These are phyloP conservation scores for Stylonectria norvegica DNA, from an alignment of 2,329 filamentous ascomycete genomes.

Conservation along the genomic window DNA sequence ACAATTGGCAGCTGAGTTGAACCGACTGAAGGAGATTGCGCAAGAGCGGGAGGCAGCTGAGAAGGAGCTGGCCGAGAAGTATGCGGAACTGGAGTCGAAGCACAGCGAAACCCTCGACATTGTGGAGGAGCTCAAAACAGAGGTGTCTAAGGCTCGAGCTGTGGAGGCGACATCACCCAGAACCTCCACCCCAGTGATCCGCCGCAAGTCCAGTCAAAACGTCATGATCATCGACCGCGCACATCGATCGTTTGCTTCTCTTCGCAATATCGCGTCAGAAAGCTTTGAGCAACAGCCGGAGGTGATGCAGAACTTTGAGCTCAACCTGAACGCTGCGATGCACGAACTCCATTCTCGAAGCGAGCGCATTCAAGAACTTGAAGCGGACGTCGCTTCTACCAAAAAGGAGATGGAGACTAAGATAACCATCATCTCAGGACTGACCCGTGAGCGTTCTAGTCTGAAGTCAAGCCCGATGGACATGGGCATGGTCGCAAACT, in stretches of 20 bases:
- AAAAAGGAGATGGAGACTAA: conserved; percentile 98
- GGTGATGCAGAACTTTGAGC: conserved; percentile 85
- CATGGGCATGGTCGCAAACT: conserved; percentile 81
- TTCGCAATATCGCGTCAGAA: conserved; percentile 83
- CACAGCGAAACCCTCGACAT: conserved; percentile 80
- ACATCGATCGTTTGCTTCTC: conserved; percentile 82
- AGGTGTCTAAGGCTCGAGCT: conserved; percentile 73
- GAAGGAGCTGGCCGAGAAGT: conserved; percentile 69
- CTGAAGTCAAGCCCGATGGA: conserved; percentile 82
- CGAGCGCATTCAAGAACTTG: conserved; percentile 85
- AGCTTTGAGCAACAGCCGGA: conserved; percentile 81
- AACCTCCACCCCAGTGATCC: conserved; percentile 72
- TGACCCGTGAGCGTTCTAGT: conserved; percentile 89
- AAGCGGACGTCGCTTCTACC: conserved; percentile 75
- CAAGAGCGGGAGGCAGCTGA: conserved; percentile 75
- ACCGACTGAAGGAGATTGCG: conserved; percentile 66
- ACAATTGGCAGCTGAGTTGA: conserved; percentile 61
- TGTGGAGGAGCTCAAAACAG: conserved; percentile 86
- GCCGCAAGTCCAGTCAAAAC: conserved; percentile 89
- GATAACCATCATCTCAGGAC: conserved; percentile 89
- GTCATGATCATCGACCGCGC: conserved; percentile 84
- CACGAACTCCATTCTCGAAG: conserved; percentile 84
- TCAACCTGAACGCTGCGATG: conserved; percentile 88
- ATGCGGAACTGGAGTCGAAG: conserved; percentile 76
- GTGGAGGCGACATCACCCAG: conserved; percentile 59